Evolutionary conservation across 352 stramenopile genomes (phyloP).

Genomic region (Aphanomyces stellatus): DNA sequence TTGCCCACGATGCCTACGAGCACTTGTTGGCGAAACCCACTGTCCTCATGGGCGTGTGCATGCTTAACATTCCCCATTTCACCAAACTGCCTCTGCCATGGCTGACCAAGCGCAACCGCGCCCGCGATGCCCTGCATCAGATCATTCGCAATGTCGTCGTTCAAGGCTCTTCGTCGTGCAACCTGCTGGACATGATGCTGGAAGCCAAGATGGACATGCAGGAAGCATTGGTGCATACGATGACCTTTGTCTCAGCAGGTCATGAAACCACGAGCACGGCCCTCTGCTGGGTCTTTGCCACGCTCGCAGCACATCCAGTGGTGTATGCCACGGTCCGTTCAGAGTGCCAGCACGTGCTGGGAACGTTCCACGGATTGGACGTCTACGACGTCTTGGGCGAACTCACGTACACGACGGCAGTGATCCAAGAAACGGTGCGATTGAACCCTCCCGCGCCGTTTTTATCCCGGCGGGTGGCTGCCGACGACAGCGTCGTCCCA

Average conservation of each 20-base stretch:
- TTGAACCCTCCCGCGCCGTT: not conserved
- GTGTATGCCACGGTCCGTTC: not conserved
- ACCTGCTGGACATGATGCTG: constrained; percentile 13
- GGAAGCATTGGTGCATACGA: constrained; percentile 1
- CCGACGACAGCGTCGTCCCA: not conserved
- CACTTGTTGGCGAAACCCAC: not conserved
- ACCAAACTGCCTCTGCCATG: not conserved
- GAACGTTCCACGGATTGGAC: not conserved
- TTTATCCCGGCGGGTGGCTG: not conserved
- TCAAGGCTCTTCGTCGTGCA: not conserved
- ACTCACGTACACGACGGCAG: not conserved
- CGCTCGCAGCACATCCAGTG: not conserved
- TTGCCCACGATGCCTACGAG: not conserved
- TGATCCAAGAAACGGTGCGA: constrained; percentile 7
- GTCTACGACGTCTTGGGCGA: not conserved
- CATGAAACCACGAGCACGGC: constrained; percentile 13
- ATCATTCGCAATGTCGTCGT: not conserved
- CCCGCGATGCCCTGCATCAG: not conserved
- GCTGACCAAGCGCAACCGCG: not conserved
- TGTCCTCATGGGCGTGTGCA: not conserved
- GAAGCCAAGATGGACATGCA: not conserved
- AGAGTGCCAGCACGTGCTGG: not conserved
- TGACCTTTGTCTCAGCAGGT: constrained; percentile 7
- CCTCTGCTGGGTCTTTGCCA: not conserved
- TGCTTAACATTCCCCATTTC: not conserved